A percentile compares a stretch with the other conserved stretches of the same genome.
These are phyloP conservation scores for Thelonectria olida DNA, from an alignment of 2,329 filamentous ascomycete species.

Conservation along the genomic window DNA sequence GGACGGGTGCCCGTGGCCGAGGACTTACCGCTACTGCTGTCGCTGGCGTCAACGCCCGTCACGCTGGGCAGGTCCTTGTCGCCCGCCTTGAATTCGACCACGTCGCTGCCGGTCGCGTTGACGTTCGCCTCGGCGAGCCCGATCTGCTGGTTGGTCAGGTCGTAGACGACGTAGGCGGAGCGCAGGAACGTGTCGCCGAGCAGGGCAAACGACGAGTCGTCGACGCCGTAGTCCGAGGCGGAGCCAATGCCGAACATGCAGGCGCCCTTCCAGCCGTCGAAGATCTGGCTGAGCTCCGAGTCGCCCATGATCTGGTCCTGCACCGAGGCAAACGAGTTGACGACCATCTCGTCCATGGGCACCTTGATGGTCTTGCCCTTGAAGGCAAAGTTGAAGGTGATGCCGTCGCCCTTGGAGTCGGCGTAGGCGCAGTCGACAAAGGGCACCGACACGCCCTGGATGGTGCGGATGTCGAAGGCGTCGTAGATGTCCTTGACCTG, in stretches of 20 bases:
- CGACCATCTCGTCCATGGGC: slow-evolving; percentile 61
- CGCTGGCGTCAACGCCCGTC: slow-evolving; percentile 50
- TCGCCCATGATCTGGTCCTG: slow-evolving; percentile 53
- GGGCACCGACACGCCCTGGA: slow-evolving; percentile 53
- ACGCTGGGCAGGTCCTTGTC: slow-evolving; percentile 52
- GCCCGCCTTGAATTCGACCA: slow-evolving; percentile 55
- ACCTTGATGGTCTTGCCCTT: slow-evolving; percentile 58
- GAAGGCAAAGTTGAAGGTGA: slow-evolving; percentile 63
- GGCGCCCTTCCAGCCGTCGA: slow-evolving; percentile 51
- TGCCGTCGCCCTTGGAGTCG: slow-evolving; percentile 51
- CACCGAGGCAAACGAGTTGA: slow-evolving; percentile 51
- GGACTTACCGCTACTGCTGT: slow-evolving; percentile 47
- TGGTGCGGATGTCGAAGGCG: slow-evolving; percentile 61
- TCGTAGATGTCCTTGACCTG: slow-evolving; percentile 61
- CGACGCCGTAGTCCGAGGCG: slow-evolving; percentile 45
- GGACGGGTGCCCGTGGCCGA: slow-evolving; percentile 15
- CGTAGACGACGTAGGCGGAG: slow-evolving; percentile 66
- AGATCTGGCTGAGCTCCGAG: slow-evolving; percentile 41
- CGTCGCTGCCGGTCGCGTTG: slow-evolving; percentile 53
- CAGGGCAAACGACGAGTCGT: slow-evolving; percentile 49
- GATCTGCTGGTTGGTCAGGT: slow-evolving; percentile 60
- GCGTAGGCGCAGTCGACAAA: slow-evolving; percentile 63
- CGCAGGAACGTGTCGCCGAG: slow-evolving; percentile 68
- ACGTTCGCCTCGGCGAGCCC: slow-evolving; percentile 63
- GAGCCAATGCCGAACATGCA: slow-evolving; percentile 67